These are phyloP conservation scores for Carex parvula DNA, from an alignment of 176 grass and related monocot species.

Conservation along the genomic window DNA sequence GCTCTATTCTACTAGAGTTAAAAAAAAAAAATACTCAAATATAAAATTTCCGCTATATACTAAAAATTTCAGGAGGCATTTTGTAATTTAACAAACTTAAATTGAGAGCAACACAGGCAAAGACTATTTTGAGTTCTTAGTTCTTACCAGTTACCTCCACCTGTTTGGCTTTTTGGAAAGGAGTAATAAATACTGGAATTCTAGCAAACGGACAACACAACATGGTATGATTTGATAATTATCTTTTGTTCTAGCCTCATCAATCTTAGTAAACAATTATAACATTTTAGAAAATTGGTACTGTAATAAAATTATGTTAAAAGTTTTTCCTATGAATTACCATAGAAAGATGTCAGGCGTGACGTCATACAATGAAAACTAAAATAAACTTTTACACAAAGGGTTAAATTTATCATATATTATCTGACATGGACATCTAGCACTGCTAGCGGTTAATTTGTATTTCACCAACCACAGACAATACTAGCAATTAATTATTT, in stretches of 20 bases:
- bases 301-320: not conserved
- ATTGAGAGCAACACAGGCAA: not conserved
- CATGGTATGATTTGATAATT: too few species aligned
- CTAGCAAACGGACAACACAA: not conserved
- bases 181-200: not conserved
- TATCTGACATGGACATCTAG: too few species aligned
- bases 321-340: too few species aligned
- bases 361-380: not conserved
- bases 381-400: not conserved
- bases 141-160: too few species aligned
- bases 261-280: not conserved
- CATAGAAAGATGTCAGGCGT: not conserved
- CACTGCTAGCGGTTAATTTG: too few species aligned
- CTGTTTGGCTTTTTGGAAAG: not conserved
- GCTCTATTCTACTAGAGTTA: too few species aligned
- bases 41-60: not conserved
- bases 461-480: too few species aligned
- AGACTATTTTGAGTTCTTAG: not conserved
- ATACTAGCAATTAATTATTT: too few species aligned
- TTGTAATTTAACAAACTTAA: not conserved
- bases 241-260: not conserved
- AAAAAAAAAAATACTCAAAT: not conserved
- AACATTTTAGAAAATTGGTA: not conserved
- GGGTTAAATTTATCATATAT: too few species aligned
- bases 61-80: not conserved